These are phyloP conservation scores for Solanum hybrid DNA, from an alignment of 305 asterid genomes.

Conservation along the genomic window DNA sequence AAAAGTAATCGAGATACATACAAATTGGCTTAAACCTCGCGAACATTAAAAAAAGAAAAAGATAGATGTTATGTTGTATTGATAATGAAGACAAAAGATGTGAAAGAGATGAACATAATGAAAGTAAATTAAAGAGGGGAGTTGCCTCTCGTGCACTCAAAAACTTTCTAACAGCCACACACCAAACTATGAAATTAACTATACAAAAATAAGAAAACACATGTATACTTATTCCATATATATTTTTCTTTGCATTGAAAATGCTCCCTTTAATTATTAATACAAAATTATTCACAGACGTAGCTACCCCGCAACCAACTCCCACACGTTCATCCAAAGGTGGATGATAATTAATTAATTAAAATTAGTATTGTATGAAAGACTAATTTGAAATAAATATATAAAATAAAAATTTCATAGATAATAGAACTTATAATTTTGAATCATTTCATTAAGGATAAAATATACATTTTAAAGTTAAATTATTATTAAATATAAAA, in stretches of 20 bases:
- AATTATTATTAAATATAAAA: no score
- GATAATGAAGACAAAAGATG: not conserved
- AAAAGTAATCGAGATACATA: not conserved
- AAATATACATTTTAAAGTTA: no score
- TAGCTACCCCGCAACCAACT: conserved; percentile 32
- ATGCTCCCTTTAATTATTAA: not conserved
- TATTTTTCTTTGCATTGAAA: conserved; percentile 15
- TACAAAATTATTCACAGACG: conserved; percentile 19
- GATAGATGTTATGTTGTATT: not conserved
- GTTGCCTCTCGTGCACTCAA: conserved; percentile 38
- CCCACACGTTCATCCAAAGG: not conserved
- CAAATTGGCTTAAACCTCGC: no score
- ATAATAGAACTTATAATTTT: no score
- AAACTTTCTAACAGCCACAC: conserved; percentile 15
- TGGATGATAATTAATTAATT: not conserved
- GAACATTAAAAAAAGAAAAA: no score
- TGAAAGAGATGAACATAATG: not conserved
- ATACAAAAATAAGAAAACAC: not conserved
- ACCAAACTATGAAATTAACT: not conserved
- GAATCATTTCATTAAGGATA: not conserved
- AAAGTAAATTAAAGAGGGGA: not conserved
- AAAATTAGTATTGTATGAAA: not conserved
- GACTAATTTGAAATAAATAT: not conserved
- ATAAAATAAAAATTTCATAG: not conserved
- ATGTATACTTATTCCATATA: not conserved